These are phyloP conservation scores for Boletales sp. DNA, from an alignment of 768 basidiomycete species.

Conservation along the genomic window DNA sequence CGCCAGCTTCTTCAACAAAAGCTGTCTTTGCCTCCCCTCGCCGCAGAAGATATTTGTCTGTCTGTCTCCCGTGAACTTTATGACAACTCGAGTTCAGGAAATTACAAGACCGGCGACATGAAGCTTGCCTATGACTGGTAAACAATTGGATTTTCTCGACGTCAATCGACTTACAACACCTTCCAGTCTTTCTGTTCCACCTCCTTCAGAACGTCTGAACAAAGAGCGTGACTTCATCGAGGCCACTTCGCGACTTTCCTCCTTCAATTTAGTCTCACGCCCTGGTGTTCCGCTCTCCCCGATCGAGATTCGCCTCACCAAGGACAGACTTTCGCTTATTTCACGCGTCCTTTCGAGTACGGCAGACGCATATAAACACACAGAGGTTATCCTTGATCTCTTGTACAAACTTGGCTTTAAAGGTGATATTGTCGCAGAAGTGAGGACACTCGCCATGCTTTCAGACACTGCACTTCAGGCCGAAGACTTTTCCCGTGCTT, in stretches of 20 bases:
- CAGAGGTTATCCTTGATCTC: conserved; percentile 88
- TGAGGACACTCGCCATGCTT: conserved; percentile 86
- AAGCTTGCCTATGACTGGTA: conserved; percentile 96
- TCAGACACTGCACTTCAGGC: conserved; percentile 80
- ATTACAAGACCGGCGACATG: conserved; percentile 93
- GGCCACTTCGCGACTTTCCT: conserved; percentile 92
- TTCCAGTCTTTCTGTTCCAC: conserved; percentile 72
- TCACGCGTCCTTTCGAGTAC: conserved; percentile 83
- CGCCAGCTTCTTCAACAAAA: conserved; percentile 55
- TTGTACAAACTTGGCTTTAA: conserved; percentile 82
- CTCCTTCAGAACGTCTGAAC: conserved; percentile 53
- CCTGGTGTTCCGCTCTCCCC: conserved; percentile 80
- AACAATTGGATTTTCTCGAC: not conserved
- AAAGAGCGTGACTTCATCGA: conserved; percentile 92
- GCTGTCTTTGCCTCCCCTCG: conserved; percentile 44
- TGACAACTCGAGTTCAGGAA: conserved; percentile 90
- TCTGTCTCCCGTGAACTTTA: conserved; percentile 85
- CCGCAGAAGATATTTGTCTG: conserved; percentile 77
- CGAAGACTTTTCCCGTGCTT: conserved; percentile 75
- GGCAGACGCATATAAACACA: conserved; percentile 84
- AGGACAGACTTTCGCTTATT: conserved; percentile 84
- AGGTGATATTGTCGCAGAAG: conserved; percentile 68
- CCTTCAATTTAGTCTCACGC: conserved; percentile 79
- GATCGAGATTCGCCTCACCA: conserved; percentile 89
- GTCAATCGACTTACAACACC: conserved; percentile 5